phyloP scores from a whole-genome alignment of 1,284 basidiomycete species.

The Fomitopsis schrenkii region DNA sequence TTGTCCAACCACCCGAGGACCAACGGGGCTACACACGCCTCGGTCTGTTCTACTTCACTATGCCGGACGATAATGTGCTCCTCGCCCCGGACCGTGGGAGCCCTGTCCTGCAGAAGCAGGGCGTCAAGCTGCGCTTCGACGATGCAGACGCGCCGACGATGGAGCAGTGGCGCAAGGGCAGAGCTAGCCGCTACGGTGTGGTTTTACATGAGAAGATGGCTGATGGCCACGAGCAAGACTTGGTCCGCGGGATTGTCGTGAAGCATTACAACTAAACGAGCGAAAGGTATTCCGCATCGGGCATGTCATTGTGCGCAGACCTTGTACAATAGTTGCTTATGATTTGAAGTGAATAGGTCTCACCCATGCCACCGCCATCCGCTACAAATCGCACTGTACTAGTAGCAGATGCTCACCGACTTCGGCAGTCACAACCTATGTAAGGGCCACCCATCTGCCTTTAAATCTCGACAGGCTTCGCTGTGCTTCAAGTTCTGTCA shows the following conservation, averaged over 20 bases:
- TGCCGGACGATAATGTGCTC: conserved; percentile 24
- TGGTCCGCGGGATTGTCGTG: conserved; percentile 39
- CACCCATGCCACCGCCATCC: too few species aligned
- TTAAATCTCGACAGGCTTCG: too few species aligned
- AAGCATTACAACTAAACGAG: conserved; percentile 34
- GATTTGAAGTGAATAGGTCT: too few species aligned
- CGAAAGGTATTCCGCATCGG: neutral
- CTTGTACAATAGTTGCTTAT: neutral
- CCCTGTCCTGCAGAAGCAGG: conserved; percentile 32
- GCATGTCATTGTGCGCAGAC: neutral
- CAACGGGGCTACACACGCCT: conserved; percentile 44
- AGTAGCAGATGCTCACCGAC: too few species aligned
- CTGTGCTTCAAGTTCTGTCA: too few species aligned
- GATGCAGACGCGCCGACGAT: conserved; percentile 32
- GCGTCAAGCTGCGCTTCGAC: conserved; percentile 26
- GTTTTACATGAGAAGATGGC: conserved; percentile 27
- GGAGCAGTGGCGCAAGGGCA: conserved; percentile 33
- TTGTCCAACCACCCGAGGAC: conserved; percentile 43
- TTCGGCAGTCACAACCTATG: too few species aligned
- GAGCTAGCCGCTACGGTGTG: conserved; percentile 31
- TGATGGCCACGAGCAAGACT: conserved; percentile 40
- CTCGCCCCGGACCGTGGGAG: conserved; percentile 37
- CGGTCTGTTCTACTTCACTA: conserved; percentile 48
- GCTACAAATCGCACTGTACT: too few species aligned
- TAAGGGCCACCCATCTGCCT: too few species aligned